Evolutionary conservation across 305 asterid species (phyloP), one percentile per base, ranked within the genome.

Genomic region (Plantago coronopus): DNA sequence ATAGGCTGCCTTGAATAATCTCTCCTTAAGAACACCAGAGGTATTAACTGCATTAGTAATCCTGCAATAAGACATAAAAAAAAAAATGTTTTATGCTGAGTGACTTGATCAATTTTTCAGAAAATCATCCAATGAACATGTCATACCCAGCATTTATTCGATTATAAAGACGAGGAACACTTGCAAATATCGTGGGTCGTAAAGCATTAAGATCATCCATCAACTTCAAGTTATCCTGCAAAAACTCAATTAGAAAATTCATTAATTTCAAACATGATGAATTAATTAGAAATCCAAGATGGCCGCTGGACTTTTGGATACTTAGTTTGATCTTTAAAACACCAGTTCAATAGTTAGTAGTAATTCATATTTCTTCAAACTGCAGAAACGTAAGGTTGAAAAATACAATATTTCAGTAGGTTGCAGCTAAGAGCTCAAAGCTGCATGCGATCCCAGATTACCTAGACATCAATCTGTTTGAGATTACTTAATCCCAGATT

Each of bases 111-210:
- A 19, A 76, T 67, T 45, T 66, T 60, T 42, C 23, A 61, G 53
- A 38, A 34, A 58, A 74, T 57, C 48, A 61, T 73, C 61, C 29
- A 27, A 50, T 51, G 58, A 72, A 37, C 59, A 68, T 37, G 44
- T 57, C 54, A 40, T 87, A 93, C 99, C 99, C 97, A 61, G 88
- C 96, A 76, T 93, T 89, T 76, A 93, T 86, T 81, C 97, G 79
- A 89, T 93, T 93, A 94, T 83, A 85, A 21, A 93, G 84, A 62
- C 99, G 97, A 70, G 99, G 99, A 68, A 93, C 99, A 72, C 99
- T 89, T 69, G 95, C 65, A 81, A 89, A 93, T 72, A 89, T 72
- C 49, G 99, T 93, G 71, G 99, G 99, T 69, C 95, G 82, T 57
- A 93, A 79, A 65, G 88, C 84, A 53, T 79, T 93, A 74, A 89